A percentile compares a stretch with the other conserved stretches of the same genome.
phyloP scores from a whole-genome alignment of 305 asterid species.

The Striga hermonthica region DNA sequence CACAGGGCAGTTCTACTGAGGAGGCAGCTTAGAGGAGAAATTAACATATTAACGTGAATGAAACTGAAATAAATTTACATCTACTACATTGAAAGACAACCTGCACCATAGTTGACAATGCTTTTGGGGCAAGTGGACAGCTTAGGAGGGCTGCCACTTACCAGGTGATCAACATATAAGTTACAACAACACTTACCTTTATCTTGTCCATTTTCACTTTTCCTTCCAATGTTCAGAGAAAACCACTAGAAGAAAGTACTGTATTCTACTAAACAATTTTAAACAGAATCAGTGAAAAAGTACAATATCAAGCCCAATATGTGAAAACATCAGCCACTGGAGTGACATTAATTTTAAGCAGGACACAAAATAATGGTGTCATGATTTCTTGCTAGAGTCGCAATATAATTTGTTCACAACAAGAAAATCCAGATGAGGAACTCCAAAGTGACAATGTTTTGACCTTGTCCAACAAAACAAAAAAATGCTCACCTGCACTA shows the following conservation, averaged over 20 bases:
- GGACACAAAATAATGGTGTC: neutral
- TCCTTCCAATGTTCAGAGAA: neutral
- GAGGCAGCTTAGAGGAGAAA: neutral
- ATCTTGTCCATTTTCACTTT: too few relatives aligned
- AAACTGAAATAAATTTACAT: too few relatives aligned
- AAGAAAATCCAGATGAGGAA: slow-evolving; percentile 5
- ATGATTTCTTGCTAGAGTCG: slow-evolving; percentile 19
- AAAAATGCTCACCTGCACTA: neutral
- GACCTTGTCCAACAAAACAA: neutral
- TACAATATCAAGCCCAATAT: too few relatives aligned
- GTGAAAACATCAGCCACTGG: slow-evolving; percentile 7
- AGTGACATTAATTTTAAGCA: slow-evolving; percentile 2
- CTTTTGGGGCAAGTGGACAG: neutral
- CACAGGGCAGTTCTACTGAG: neutral
- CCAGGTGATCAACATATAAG: neutral
- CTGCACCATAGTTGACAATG: slow-evolving; percentile 6
- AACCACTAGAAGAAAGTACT: neutral
- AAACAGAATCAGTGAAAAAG: neutral
- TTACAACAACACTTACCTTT: too few relatives aligned
- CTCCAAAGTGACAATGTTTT: slow-evolving; percentile 5
- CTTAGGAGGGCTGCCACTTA: slow-evolving; percentile 5
- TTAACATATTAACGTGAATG: too few relatives aligned
- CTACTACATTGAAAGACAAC: neutral
- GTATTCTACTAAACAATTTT: neutral
- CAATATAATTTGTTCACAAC: slow-evolving; percentile 3